Percentiles rank a stretch among this genome's conserved stretches.
phyloP scores from a whole-genome alignment of 495 filamentous ascomycete genomes.

The Lineolata rhizophorae region DNA sequence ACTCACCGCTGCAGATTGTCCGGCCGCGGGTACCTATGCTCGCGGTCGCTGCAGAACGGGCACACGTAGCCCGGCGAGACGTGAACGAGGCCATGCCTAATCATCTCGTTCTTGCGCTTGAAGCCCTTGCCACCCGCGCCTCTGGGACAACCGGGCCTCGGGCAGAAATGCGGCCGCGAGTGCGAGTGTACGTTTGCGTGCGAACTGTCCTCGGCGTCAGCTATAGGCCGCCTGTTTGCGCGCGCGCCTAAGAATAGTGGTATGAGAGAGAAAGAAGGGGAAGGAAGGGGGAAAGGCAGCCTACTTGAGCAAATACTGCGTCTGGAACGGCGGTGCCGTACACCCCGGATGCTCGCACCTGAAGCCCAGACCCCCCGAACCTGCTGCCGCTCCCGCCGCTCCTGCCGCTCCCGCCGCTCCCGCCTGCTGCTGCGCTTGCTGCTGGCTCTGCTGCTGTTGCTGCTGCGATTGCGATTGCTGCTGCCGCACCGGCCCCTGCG shows the following conservation, averaged over 20 bases:
- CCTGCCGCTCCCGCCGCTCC: not conserved
- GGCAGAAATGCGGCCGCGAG: slow-evolving; percentile 77
- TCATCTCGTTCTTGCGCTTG: slow-evolving; percentile 99
- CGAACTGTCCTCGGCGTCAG: too few relatives aligned
- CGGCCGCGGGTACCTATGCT: slow-evolving; percentile 90
- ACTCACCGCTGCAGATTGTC: slow-evolving; percentile 90
- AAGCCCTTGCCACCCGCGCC: slow-evolving; percentile 79
- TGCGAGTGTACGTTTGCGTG: slow-evolving; percentile 93
- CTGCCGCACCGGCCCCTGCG: too few relatives aligned
- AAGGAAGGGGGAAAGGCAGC: slow-evolving; percentile 10
- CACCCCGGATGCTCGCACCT: slow-evolving; percentile 55
- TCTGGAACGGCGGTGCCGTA: slow-evolving; percentile 72
- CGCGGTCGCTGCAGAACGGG: slow-evolving; percentile 85
- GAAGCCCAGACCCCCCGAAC: slow-evolving; percentile 18
- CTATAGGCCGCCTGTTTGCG: too few relatives aligned
- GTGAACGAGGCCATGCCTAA: slow-evolving; percentile 86
- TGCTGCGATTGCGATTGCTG: too few relatives aligned
- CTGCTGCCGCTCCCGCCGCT: slow-evolving; percentile 5
- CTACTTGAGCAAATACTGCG: slow-evolving; percentile 65
- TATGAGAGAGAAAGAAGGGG: not conserved
- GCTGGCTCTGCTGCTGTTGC: slow-evolving; percentile 3
- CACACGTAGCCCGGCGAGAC: slow-evolving; percentile 92
- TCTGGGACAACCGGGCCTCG: slow-evolving; percentile 56
- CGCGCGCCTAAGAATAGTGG: not conserved
- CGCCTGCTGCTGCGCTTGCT: not conserved